These are phyloP conservation scores for Hymenoscyphus fraxineus DNA, from an alignment of 2,329 filamentous ascomycete genomes.

Conservation along the genomic window DNA sequence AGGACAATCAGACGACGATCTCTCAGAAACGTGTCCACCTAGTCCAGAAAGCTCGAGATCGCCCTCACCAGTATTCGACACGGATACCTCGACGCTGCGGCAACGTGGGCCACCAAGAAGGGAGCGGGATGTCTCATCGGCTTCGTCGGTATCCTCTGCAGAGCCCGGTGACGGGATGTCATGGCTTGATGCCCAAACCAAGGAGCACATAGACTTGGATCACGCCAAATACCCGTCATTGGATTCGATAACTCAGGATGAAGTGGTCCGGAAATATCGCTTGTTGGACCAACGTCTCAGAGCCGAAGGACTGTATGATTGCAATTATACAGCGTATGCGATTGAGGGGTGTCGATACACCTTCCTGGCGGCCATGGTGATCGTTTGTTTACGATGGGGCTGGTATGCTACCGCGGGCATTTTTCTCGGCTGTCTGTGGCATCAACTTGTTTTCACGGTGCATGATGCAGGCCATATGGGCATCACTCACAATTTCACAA, in stretches of 20 bases:
- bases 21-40: constrained; percentile 23
- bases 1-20: constrained; percentile 33
- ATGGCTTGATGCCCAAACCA: constrained; percentile 69
- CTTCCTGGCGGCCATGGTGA: constrained; percentile 58
- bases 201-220: constrained; percentile 71
- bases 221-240: constrained; percentile 75
- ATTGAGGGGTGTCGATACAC: constrained; percentile 71
- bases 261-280: constrained; percentile 79
- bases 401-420: constrained; percentile 70
- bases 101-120: constrained; percentile 19
- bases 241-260: constrained; percentile 68
- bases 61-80: constrained; percentile 35
- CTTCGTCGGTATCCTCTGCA: constrained; percentile 57
- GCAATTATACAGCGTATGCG: constrained; percentile 77
- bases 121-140: constrained; percentile 31
- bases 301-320: constrained; percentile 74
- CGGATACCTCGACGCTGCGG: constrained; percentile 20
- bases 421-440: constrained; percentile 82
- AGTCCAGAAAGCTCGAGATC: constrained; percentile 30
- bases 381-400: constrained; percentile 56
- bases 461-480: constrained; percentile 98
- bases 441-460: constrained; percentile 88
- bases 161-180: constrained; percentile 52
- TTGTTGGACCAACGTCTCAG: constrained; percentile 67
- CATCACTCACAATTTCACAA: constrained; percentile 85